Evolutionary conservation across 2,329 filamentous ascomycete genomes (phyloP), one percentile per base, ranked within the genome.

Genomic region (Fusarium tricinctum): DNA sequence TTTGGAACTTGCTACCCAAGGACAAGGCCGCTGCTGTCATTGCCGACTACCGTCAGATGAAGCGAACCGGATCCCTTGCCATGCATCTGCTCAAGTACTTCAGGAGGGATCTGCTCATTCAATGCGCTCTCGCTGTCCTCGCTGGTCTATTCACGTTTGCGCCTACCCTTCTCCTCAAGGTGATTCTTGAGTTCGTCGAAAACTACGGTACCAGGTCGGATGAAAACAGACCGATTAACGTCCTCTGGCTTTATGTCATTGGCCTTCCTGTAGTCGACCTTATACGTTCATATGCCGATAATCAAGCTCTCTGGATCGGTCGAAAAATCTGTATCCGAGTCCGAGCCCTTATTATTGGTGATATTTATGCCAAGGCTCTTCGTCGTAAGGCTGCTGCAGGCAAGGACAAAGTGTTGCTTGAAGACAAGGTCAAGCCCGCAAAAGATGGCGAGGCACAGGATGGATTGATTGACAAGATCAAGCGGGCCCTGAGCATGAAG

Each of bases 321-420:
- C 91, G 96, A 57, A 97, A 94, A 79, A 92, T 98, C 65, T 97
- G 94, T 80, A 95, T 99, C 73, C 91, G 93, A 65, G 85, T 98
- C 43, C 91, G 95, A 66, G 94, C 96, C 50, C 96, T 99, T 75
- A 94, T 99, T 66, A 93, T 99, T 70, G 96, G 96, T 56, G 96
- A 99, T 75, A 96, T 99, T 46, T 99, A 99, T 78, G 92, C 94
- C 58, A 99, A 99, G 81, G 93, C 96, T 2, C 85, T 99, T 19
- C 90, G 97, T 68, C 90, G 96, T 72, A 97, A 97, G 79, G 95
- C 94, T 19, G 91, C 93, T 22, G 90, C 94, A 10, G 88, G 90
- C 19, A 86, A 85, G 38, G 94, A 98, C 71, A 89, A 91, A 53
- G 85, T 91, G 1, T 83, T 96, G 17, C 92, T 92, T 32, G 83